Evolutionary conservation across 176 grass and related monocot genomes (phyloP).

Genomic region (Juncus effusus): DNA sequence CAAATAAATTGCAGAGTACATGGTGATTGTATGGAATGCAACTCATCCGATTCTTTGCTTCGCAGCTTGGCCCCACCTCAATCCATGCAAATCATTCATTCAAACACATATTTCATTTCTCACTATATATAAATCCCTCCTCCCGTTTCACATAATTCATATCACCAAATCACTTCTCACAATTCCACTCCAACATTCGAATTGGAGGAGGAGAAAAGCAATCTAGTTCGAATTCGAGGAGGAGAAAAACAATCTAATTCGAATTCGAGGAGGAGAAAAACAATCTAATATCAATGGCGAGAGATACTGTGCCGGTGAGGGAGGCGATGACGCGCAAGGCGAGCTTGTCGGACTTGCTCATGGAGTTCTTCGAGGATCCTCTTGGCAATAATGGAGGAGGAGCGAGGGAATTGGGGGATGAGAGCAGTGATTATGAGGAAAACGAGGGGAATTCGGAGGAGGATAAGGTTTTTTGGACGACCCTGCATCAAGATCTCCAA

Average conservation of each 20-base stretch:
- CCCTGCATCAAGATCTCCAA: conserved; percentile 27
- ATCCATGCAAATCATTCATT: background rate
- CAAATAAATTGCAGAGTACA: too few species aligned
- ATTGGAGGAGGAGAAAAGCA: background rate
- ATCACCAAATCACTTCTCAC: too few species aligned
- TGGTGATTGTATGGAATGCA: background rate
- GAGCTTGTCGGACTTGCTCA: conserved; percentile 35
- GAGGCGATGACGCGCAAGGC: conserved; percentile 12
- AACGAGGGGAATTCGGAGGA: conserved; percentile 17
- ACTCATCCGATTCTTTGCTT: conserved; percentile 19
- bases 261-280: background rate
- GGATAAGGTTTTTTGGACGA: conserved; percentile 24
- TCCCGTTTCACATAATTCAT: background rate
- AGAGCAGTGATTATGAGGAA: conserved; percentile 9
- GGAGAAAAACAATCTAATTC: background rate
- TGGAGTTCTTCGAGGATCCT: conserved; percentile 34
- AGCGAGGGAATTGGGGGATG: background rate
- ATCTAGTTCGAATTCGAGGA: conserved; percentile 4
- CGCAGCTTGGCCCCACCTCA: conserved; percentile 13
- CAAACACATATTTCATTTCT: too few species aligned
- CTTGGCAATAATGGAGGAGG: background rate
- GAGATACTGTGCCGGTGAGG: background rate
- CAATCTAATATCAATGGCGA: conserved; percentile 16
- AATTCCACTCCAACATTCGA: background rate
- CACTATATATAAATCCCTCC: conserved; percentile 11